These are phyloP conservation scores for Calvatia gigantea DNA, from an alignment of 768 basidiomycete species.

Conservation along the genomic window DNA sequence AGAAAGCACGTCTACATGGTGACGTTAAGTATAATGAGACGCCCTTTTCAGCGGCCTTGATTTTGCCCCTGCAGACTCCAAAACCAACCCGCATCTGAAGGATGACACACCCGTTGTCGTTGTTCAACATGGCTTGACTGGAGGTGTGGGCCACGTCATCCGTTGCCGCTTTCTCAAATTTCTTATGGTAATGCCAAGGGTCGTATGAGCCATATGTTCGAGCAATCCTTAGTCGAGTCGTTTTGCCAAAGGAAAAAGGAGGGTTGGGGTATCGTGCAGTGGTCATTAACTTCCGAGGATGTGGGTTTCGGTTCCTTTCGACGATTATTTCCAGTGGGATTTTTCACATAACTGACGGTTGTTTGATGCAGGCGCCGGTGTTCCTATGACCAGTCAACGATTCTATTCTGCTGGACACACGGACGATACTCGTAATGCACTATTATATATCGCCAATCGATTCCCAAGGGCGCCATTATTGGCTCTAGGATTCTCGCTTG, in stretches of 20 bases:
- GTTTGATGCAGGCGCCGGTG: slow-evolving; percentile 64
- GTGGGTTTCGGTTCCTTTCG: slow-evolving; percentile 39
- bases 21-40: slow-evolving; percentile 5
- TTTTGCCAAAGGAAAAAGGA: slow-evolving; percentile 66
- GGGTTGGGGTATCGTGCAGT: slow-evolving; percentile 89
- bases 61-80: slow-evolving; percentile 48
- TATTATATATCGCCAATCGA: slow-evolving; percentile 66
- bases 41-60: slow-evolving; percentile 52
- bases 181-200: slow-evolving; percentile 38
- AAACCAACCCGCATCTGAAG: slow-evolving; percentile 20
- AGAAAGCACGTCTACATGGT: background rate
- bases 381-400: slow-evolving; percentile 77
- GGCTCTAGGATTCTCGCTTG: slow-evolving; percentile 91
- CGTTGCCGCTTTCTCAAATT: background rate
- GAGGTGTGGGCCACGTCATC: slow-evolving; percentile 31
- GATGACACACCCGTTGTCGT: slow-evolving; percentile 52
- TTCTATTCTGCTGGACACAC: slow-evolving; percentile 89
- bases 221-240: slow-evolving; percentile 72
- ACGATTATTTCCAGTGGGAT: background rate
- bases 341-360: slow-evolving; percentile 15
- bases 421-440: slow-evolving; percentile 79
- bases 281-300: slow-evolving; percentile 92
- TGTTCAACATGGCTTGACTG: slow-evolving; percentile 54
- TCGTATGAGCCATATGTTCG: slow-evolving; percentile 91
- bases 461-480: slow-evolving; percentile 82